Evolutionary conservation across 2,329 filamentous ascomycete species (phyloP), one percentile per base, ranked within the genome.

Genomic region (Aspergillus glaucus): DNA sequence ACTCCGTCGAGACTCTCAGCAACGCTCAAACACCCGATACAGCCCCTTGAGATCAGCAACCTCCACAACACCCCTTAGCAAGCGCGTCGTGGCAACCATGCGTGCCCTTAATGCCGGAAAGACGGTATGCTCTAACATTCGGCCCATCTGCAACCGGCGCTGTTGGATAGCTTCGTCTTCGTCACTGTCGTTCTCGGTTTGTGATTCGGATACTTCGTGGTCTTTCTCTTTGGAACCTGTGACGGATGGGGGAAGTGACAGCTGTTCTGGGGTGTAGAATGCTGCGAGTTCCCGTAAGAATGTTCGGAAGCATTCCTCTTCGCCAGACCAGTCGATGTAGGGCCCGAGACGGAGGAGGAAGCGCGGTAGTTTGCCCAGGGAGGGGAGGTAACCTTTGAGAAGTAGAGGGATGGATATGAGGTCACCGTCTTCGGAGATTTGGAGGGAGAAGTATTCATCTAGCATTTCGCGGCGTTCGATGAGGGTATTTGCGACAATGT

Each of bases 21-120:
- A 97, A 47, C 93, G 76, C 71, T 98, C 93, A 75, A 98, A 98
- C 2, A 97, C 91, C 42, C 88, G 77, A 68, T 98, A 98, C 50
- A 98, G 65, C 0, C 91, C 90, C 68, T 95, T 97, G 50, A 97
- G 69, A 71, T 94, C 89, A 2, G 93, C 92, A 44, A 95, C 82
- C 69, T 98, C 92, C 43, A 95, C 73, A 9, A 95, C 82, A 0
- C 83, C 86, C 45, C 84, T 81, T 70, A 94, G 80, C 60, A 97
- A 71, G 4, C 79, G 77, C 55, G 80, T 85, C 7, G 93, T 96
- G 17, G 88, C 91, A 48, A 97, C 82, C 43, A 98, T 70, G 49
- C 90, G 78, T 4, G 86, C 77, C 65, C 89, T 88, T 62, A 96
- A 88, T 0, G 90, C 88, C 0, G 93, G 93, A 58, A 98, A 97